These are phyloP conservation scores for Diospyros kaki DNA, from an alignment of 148 eudicot genomes.

Conservation along the genomic window DNA sequence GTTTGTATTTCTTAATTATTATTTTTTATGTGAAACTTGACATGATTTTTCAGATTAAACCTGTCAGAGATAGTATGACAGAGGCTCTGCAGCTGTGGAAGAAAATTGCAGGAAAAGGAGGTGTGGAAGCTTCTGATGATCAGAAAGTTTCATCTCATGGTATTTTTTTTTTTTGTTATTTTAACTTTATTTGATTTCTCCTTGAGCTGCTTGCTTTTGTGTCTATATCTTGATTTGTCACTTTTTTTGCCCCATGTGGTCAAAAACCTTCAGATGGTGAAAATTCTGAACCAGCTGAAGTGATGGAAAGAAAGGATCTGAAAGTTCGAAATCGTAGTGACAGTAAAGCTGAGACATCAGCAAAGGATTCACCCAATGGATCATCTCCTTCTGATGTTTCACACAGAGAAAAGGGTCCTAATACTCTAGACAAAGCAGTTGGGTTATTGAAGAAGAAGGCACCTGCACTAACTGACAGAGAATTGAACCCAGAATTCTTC, in stretches of 20 bases:
- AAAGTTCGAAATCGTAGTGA: constrained; percentile 30
- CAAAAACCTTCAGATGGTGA: constrained; percentile 44
- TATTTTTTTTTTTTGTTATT: constrained; percentile 14
- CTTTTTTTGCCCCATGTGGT: neutral
- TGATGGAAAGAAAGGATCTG: constrained; percentile 36
- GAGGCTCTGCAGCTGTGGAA: constrained; percentile 94
- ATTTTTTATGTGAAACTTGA: neutral
- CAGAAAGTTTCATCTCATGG: constrained; percentile 45
- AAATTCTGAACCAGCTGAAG: constrained; percentile 34
- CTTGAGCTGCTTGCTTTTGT: neutral
- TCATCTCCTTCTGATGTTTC: constrained; percentile 39
- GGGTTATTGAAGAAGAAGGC: constrained; percentile 78
- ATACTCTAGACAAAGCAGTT: constrained; percentile 65
- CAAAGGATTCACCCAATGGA: constrained; percentile 44
- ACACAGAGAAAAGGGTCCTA: constrained; percentile 44
- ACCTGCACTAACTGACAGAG: constrained; percentile 74
- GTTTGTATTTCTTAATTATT: neutral
- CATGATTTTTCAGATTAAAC: constrained; percentile 66
- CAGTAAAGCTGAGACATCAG: constrained; percentile 31
- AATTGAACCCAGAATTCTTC: constrained; percentile 89
- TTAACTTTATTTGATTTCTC: neutral
- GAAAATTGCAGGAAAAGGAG: constrained; percentile 64
- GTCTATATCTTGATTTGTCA: neutral
- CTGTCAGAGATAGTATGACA: constrained; percentile 89
- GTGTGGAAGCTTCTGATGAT: constrained; percentile 52